phyloP scores from a whole-genome alignment of 352 stramenopile genomes.

The Globisporangium heterothallicum region DNA sequence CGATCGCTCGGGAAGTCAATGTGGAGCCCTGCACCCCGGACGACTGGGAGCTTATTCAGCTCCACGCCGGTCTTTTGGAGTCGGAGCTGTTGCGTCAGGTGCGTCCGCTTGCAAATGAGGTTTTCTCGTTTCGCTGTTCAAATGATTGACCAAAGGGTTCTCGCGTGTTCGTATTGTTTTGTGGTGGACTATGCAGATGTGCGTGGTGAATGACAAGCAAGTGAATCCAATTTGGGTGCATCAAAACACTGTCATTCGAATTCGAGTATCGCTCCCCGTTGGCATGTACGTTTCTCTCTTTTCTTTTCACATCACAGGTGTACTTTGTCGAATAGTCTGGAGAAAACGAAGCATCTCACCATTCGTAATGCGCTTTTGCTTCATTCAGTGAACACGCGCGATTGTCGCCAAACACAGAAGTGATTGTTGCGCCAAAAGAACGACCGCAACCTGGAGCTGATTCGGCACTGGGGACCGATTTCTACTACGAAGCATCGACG shows the following conservation, averaged over 20 bases:
- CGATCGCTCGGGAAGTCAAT: constrained; percentile 66
- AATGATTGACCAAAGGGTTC: no score
- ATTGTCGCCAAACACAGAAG: constrained; percentile 60
- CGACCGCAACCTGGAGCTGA: constrained; percentile 25
- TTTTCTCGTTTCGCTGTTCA: no score
- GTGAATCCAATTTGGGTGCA: constrained; percentile 81
- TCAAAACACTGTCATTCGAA: constrained; percentile 68
- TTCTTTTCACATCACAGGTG: no score
- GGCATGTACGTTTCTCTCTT: no score
- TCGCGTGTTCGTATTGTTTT: no score
- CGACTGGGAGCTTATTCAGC: constrained; percentile 89
- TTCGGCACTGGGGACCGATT: constrained; percentile 32
- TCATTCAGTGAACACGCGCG: constrained; percentile 54
- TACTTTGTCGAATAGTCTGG: not conserved
- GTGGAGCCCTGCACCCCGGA: constrained; percentile 82
- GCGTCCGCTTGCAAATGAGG: constrained; percentile 1
- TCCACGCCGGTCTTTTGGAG: constrained; percentile 81
- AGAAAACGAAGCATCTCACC: not conserved
- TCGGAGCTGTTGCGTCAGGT: constrained; percentile 81
- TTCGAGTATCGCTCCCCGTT: constrained; percentile 46
- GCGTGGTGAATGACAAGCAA: constrained; percentile 84
- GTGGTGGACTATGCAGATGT: constrained; percentile 63
- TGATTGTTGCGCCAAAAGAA: constrained; percentile 76
- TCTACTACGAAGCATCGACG: constrained; percentile 58
- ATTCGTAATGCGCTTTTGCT: not conserved